Percentiles rank a stretch among this genome's conserved stretches.
phyloP scores from a whole-genome alignment of 1,139 yeast genomes.

The Hemisphaericaspora lyxosophila region DNA sequence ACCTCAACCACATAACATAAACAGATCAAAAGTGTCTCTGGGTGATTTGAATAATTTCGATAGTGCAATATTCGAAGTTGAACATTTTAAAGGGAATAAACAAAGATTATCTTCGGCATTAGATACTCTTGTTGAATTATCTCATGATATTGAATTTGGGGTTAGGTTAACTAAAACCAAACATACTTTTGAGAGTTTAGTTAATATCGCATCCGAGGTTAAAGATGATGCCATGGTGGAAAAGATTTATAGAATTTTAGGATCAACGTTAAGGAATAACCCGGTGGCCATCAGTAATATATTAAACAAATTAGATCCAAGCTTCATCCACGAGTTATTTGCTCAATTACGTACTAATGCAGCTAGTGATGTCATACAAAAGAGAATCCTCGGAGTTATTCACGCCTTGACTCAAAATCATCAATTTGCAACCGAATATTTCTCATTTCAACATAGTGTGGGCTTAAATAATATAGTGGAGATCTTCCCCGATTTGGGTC shows the following conservation, averaged over 20 bases:
- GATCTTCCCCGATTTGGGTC: conserved; percentile 29
- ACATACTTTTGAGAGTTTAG: conserved; percentile 20
- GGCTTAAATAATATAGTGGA: conserved; percentile 29
- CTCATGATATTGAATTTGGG: conserved; percentile 70
- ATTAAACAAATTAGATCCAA: conserved; percentile 16
- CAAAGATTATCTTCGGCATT: conserved; percentile 30
- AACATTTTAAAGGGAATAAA: conserved; percentile 12
- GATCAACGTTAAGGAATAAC: conserved; percentile 68
- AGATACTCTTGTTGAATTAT: conserved; percentile 53
- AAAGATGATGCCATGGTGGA: conserved; percentile 34
- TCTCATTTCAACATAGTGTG: conserved; percentile 18
- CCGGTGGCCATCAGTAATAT: conserved; percentile 52
- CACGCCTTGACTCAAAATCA: conserved; percentile 40
- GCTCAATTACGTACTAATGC: conserved; percentile 14
- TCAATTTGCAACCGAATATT: conserved; percentile 27
- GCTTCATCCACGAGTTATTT: conserved; percentile 19
- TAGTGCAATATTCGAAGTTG: conserved; percentile 29
- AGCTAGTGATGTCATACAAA: conserved; percentile 35
- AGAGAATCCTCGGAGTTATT: conserved; percentile 49
- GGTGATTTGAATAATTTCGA: conserved; percentile 27
- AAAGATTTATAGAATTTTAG: conserved; percentile 49
- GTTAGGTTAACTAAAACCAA: conserved; percentile 31
- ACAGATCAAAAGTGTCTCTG: conserved; percentile 15
- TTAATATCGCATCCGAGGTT: conserved; percentile 13
- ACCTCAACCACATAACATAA: conserved; percentile 3